Conservation (phyloP, 2,329 filamentous ascomycete genomes). For the Magnaporthiopsis rhizophila region DNA sequence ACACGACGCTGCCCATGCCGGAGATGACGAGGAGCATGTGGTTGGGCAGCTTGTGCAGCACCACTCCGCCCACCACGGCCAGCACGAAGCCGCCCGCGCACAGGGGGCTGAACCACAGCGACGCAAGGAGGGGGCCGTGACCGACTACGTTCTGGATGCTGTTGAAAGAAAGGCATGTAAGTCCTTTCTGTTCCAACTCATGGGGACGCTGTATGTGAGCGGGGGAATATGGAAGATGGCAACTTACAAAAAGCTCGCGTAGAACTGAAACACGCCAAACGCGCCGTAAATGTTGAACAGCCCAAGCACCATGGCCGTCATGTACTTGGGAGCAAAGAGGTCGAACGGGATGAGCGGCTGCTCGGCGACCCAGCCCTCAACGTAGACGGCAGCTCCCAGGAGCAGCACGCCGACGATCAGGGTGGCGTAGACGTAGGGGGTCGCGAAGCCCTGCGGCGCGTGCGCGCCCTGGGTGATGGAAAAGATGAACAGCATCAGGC, state of each 20-base stretch:
- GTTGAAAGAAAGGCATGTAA: not conserved
- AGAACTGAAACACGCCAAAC: slow-evolving; percentile 61
- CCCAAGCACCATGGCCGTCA: slow-evolving; percentile 53
- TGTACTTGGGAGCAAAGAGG: slow-evolving; percentile 61
- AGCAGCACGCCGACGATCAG: slow-evolving; percentile 55
- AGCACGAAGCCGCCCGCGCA: slow-evolving; percentile 61
- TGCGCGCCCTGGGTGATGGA: slow-evolving; percentile 67
- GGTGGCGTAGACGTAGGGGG: slow-evolving; percentile 61
- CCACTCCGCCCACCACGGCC: slow-evolving; percentile 52
- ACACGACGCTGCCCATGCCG: slow-evolving; percentile 48
- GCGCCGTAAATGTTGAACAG: slow-evolving; percentile 62
- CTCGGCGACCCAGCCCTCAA: slow-evolving; percentile 63
- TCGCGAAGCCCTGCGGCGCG: slow-evolving; percentile 62
- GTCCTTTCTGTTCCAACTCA: not conserved
- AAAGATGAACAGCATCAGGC: slow-evolving; percentile 63
- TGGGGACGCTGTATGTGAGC: not conserved
- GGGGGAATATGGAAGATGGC: slow-evolving; percentile 22
- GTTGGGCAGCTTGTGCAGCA: slow-evolving; percentile 59
- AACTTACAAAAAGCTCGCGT: slow-evolving; percentile 58
- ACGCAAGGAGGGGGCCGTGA: slow-evolving; percentile 52
- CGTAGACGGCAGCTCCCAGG: slow-evolving; percentile 53
- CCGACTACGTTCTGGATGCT: slow-evolving; percentile 54
- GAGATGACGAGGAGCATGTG: slow-evolving; percentile 56
- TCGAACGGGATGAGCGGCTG: slow-evolving; percentile 63
- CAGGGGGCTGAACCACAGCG: slow-evolving; percentile 62